Percentiles rank a stretch among this genome's conserved stretches.
Conservation (phyloP, 2,329 filamentous ascomycete species). For the Akanthomyces lecanii region DNA sequence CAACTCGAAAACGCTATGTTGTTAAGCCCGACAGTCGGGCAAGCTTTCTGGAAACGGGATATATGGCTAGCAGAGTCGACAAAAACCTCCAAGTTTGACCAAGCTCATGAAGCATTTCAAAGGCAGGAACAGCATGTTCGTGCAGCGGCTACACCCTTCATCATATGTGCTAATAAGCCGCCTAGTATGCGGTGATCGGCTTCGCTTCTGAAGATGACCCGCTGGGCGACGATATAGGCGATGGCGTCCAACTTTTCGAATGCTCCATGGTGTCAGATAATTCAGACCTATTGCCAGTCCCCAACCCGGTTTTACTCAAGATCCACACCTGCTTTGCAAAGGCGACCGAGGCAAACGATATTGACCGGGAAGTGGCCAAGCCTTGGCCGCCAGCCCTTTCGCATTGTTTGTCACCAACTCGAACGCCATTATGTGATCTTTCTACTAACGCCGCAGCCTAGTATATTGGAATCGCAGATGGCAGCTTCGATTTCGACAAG, state of each 20-base stretch:
- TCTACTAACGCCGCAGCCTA: neutral
- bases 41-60: neutral
- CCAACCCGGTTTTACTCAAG: neutral
- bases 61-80: neutral
- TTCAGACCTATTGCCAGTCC: neutral
- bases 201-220: neutral
- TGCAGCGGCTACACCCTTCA: neutral
- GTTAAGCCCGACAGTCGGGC: neutral
- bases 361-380: neutral
- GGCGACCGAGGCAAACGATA: neutral
- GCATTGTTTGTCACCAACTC: neutral
- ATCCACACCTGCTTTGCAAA: neutral
- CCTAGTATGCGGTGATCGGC: neutral
- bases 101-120: neutral
- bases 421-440: neutral
- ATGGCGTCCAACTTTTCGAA: neutral
- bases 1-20: neutral
- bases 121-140: neutral
- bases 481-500: neutral
- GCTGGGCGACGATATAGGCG: neutral
- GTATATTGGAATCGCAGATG: neutral
- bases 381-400: neutral
- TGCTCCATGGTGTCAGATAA: neutral
- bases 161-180: neutral
- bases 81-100: neutral